These are phyloP conservation scores for Syncephalis plumigaleata DNA, from an alignment of 371 early-diverging fungal species.

Conservation along the genomic window DNA sequence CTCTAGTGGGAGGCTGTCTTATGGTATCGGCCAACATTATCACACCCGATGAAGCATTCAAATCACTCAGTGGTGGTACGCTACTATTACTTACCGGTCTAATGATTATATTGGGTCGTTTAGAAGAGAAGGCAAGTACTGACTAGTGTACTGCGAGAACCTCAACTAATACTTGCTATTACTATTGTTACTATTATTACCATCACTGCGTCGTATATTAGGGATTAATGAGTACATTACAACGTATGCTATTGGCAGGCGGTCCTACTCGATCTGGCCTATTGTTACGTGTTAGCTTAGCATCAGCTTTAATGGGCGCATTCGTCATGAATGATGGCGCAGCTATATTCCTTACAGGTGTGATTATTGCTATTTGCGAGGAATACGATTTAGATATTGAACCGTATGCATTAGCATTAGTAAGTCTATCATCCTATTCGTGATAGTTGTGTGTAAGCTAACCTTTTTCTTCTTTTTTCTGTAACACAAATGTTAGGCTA, in stretches of 20 bases:
- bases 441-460: neutral
- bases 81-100: constrained; percentile 3
- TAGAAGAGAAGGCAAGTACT: constrained; percentile 4
- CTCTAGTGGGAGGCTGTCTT: constrained; percentile 3
- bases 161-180: neutral
- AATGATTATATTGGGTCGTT: constrained; percentile 5
- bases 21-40: constrained; percentile 6
- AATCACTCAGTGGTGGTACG: constrained; percentile 1
- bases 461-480: neutral
- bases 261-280: constrained; percentile 1
- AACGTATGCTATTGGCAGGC: constrained; percentile 1
- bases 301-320: constrained; percentile 3
- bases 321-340: constrained; percentile 6
- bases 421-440: neutral
- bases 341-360: constrained; percentile 2
- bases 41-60: constrained; percentile 4
- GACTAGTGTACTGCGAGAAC: neutral
- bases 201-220: neutral
- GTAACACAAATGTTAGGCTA: constrained; percentile 4
- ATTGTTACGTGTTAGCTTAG: constrained; percentile 2
- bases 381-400: constrained; percentile 5
- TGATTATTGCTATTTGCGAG: constrained; percentile 6
- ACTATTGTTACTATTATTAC: too few relatives aligned
- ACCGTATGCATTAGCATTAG: constrained; percentile 6
- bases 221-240: neutral